A percentile compares a stretch with the other conserved stretches of the same genome.
Conservation (phyloP, 1,139 yeast species). For the Blastobotrys ciferrii region DNA sequence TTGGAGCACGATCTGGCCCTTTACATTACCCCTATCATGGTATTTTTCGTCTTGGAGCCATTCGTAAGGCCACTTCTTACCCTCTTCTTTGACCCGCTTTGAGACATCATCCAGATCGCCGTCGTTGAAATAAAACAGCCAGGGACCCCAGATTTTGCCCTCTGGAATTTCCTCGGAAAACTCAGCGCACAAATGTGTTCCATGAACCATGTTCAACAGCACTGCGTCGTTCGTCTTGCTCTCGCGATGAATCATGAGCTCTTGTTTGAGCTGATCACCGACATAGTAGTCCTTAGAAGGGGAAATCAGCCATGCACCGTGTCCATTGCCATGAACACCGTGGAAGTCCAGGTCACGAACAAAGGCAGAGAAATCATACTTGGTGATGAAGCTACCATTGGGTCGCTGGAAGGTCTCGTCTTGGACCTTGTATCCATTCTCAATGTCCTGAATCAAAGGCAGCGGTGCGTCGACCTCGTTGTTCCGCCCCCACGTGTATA, state of each 20-base stretch:
- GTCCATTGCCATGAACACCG: neutral
- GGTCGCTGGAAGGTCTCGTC: neutral
- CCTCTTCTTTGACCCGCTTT: neutral
- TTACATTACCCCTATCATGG: neutral
- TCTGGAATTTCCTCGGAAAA: neutral
- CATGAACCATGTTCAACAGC: neutral
- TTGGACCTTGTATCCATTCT: neutral
- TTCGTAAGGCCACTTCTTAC: neutral
- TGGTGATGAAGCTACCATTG: neutral
- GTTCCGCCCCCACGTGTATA: neutral
- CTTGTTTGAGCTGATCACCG: neutral
- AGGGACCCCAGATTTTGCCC: neutral
- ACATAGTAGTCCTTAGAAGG: neutral
- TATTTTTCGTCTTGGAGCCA: neutral
- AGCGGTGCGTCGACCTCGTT: neutral
- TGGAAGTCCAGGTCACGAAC: neutral
- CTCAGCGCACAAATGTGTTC: neutral
- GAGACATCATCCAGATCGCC: neutral
- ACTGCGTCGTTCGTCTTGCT: neutral
- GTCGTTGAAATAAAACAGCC: neutral
- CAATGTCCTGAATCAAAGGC: neutral
- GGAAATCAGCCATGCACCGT: neutral
- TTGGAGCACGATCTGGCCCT: neutral
- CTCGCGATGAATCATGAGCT: neutral
- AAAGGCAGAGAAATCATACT: neutral